phyloP scores from a whole-genome alignment of 2,329 filamentous ascomycete genomes.

The Lachnellula hyalina region DNA sequence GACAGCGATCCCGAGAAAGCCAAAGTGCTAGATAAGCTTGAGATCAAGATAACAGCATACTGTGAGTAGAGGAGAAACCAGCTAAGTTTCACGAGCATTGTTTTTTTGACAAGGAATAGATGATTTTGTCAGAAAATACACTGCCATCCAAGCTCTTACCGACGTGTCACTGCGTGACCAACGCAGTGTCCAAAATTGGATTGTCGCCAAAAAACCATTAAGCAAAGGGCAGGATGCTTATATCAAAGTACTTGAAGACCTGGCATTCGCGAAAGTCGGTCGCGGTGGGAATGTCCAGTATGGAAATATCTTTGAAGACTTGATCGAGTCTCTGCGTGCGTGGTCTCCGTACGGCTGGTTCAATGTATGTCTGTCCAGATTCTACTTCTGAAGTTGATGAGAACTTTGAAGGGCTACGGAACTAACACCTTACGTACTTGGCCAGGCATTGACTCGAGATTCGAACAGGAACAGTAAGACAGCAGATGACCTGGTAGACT shows the following conservation, averaged over 20 bases:
- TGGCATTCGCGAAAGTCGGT: constrained; percentile 2
- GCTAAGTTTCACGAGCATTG: neutral
- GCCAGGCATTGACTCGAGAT: neutral
- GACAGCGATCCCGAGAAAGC: constrained; percentile 2
- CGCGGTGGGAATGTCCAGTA: neutral
- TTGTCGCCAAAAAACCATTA: constrained; percentile 6
- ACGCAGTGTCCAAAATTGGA: constrained; percentile 10
- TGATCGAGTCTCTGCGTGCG: neutral
- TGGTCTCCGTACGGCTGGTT: neutral
- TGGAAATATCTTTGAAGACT: constrained; percentile 3
- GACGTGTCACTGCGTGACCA: constrained; percentile 1
- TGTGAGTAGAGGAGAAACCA: constrained; percentile 5
- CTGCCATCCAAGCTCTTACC: constrained; percentile 3
- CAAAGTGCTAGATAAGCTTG: constrained; percentile 6
- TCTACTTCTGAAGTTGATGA: neutral
- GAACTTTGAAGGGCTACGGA: neutral
- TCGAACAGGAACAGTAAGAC: neutral
- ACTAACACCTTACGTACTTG: neutral
- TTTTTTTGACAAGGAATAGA: constrained; percentile 2
- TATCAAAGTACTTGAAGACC: constrained; percentile 12
- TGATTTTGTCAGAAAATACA: constrained; percentile 8
- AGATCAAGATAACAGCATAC: constrained; percentile 9
- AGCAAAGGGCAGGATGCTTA: constrained; percentile 8
- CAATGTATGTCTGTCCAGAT: neutral
- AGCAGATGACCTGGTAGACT: neutral